These are phyloP conservation scores for Raffaelea ambrosiae DNA, from an alignment of 2,329 filamentous ascomycete genomes.

Conservation along the genomic window DNA sequence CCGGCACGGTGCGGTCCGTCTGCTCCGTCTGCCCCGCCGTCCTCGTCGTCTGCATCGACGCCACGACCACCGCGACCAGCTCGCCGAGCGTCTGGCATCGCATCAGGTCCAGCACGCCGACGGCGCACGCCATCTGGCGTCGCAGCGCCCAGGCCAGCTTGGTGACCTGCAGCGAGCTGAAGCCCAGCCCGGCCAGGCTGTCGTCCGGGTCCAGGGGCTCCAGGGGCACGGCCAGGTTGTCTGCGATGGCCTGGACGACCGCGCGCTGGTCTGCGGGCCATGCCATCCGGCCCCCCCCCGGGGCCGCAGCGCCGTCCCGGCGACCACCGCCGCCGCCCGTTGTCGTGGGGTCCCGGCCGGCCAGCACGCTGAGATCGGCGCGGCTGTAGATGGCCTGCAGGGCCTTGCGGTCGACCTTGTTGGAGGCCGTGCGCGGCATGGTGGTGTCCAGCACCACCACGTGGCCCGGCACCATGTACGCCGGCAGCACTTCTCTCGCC, in stretches of 20 bases:
- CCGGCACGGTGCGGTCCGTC: background rate
- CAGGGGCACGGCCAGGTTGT: conserved; percentile 6
- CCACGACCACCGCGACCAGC: conserved; percentile 13
- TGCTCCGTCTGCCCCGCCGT: background rate
- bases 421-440: conserved; percentile 25
- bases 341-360: background rate
- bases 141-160: conserved; percentile 17
- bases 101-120: conserved; percentile 17
- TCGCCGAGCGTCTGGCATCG: conserved; percentile 15
- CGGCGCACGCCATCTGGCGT: conserved; percentile 9
- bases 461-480: conserved; percentile 26
- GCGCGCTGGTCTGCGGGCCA: conserved; percentile 1
- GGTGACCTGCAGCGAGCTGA: conserved; percentile 16
- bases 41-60: background rate
- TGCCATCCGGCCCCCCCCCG: background rate
- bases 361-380: conserved; percentile 12
- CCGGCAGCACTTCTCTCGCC: conserved; percentile 8
- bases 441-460: conserved; percentile 18
- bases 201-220: conserved; percentile 11
- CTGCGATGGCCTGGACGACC: conserved; percentile 1
- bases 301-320: too few relatives aligned
- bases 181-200: conserved; percentile 15
- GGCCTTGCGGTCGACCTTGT: conserved; percentile 25
- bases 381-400: conserved; percentile 14
- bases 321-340: too few relatives aligned